Evolutionary conservation across 108 stramenopile species (phyloP), one percentile per base, ranked within the genome.

Genomic region (Nitzschia sp.): DNA sequence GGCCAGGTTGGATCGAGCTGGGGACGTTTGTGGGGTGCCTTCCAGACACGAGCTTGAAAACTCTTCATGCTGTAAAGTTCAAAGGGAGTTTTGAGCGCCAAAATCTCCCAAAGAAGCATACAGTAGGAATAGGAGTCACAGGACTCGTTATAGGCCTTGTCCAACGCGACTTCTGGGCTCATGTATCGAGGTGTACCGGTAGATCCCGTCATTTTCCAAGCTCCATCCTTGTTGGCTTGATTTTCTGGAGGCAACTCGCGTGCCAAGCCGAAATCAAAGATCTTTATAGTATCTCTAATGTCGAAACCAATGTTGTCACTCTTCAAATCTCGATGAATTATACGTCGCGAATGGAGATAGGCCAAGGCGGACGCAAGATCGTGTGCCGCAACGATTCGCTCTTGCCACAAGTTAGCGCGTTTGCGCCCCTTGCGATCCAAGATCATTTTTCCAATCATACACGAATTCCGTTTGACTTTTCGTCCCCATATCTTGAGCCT

Each of bases 51-150:
- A 2, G 48, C 50, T 8, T 58, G 19, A 30, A 55, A 74, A 13
- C 56, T 15, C 0, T 23, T 33, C 15, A 67, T 50, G 59, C 21
- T 60, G 21, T 45, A 63, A 9, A 28, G 34, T 15, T 58, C 34
- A 62, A 73, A 80, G 13, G 71, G 57, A 9, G 17, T 23, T 27
- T 74, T 62, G 19, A 73, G 48, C 2, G 63, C 44, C 46, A 80
- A 26, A 19, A 70, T 70, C 34, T 80, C 79, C 88, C 88, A 92
- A n/a, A 87, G 62, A 1, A 92, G 52, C 0, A 92, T 75, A 9
- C 76, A 75, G 65, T 87, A 87, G 16, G 85, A 86, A 63, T 81
- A 92, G 9, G 84, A 79, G 63, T 92, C 91, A 0, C 81, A 85
- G 6, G 76, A 77, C 3, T 73, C 59, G 27, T 82, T 80, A 78